Evolutionary conservation across 2,329 filamentous ascomycete genomes (phyloP), one percentile per base, ranked within the genome.

Genomic region (Hortaea sp.): DNA sequence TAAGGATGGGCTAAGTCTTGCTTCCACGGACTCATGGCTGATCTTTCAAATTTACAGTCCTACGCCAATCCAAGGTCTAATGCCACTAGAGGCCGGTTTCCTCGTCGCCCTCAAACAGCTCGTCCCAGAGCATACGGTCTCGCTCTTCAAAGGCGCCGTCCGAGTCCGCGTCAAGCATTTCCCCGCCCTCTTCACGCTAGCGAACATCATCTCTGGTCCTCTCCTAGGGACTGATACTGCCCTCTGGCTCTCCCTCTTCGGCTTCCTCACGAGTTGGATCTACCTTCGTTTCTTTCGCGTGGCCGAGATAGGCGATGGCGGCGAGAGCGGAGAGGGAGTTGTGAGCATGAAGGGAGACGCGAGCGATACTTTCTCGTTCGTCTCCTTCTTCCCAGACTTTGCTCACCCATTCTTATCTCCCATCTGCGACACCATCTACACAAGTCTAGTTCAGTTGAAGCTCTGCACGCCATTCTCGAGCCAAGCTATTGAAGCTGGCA

Each of bases 101-200:
- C 84, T 98, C 51, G 87, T 97, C 58, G 87, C 90, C 45, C 95
- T 97, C 69, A 97, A 94, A 69, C 92, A 98, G 68, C 85, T 98
- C 42, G 85, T 97, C 32, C 92, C 92, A 20, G 89, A 95, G 51
- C 92, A 98, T 67, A 98, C 92, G 7, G 90, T 97, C 44, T 92
- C 90, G 4, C 79, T 98, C 48, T 90, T 95, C 71, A 84, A 85
- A 53, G 88, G 88, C 53, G 71, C 95, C 50, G 65, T 97, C 49
- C 94, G 92, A 49, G 81, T 97, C 65, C 85, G 90, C 56, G 88
- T 98, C 45, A 82, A 83, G 63, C 81, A 84, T 63, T 83, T 84
- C 71, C 94, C 70, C 52, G 92, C 69, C 74, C 85, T 81, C 64
- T 95, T 76, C 72, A 80, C 76, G 53, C 66, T 86, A 47, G 77